These are phyloP conservation scores for Waitea zeae DNA, from an alignment of 1,284 basidiomycete species.

Conservation along the genomic window DNA sequence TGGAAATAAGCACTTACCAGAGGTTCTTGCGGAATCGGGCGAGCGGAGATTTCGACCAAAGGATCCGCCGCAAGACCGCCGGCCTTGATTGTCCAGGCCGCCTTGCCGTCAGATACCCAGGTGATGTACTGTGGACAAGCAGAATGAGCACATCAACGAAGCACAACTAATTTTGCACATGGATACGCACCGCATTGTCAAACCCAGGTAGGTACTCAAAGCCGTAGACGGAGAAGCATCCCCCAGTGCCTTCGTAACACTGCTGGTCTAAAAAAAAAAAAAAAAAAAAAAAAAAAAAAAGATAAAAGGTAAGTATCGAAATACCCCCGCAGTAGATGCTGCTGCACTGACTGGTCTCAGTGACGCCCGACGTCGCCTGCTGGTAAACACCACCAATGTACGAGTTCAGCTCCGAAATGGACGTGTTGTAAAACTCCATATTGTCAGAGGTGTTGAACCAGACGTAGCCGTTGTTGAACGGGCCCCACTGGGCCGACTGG, in stretches of 20 bases:
- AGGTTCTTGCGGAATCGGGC: conserved; percentile 73
- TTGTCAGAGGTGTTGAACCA: conserved; percentile 24
- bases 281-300: conserved; percentile 1
- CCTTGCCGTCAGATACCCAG: conserved; percentile 52
- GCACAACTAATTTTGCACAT: no score
- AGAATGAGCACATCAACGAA: conserved; percentile 3
- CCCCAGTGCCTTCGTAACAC: conserved; percentile 23
- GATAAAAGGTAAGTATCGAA: conserved; percentile 8
- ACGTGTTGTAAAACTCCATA: conserved; percentile 24
- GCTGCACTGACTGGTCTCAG: no score
- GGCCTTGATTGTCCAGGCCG: conserved; percentile 62
- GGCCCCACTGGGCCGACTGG: conserved; percentile 29
- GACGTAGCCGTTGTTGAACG: conserved; percentile 25
- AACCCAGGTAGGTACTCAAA: conserved; percentile 43
- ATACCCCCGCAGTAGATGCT: no score
- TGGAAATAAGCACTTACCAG: conserved; percentile 32
- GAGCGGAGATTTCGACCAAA: conserved; percentile 45
- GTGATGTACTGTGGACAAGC: conserved; percentile 46
- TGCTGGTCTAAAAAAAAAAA: conserved; percentile 12
- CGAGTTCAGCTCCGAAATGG: conserved; percentile 25
- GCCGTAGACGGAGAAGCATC: conserved; percentile 37
- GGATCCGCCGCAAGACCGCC: conserved; percentile 54
- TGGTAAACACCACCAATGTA: conserved; percentile 39
- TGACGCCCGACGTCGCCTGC: conserved; percentile 22
- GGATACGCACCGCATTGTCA: not conserved